Conservation (phyloP, 2,329 filamentous ascomycete genomes). For the Cordyceps militaris region DNA sequence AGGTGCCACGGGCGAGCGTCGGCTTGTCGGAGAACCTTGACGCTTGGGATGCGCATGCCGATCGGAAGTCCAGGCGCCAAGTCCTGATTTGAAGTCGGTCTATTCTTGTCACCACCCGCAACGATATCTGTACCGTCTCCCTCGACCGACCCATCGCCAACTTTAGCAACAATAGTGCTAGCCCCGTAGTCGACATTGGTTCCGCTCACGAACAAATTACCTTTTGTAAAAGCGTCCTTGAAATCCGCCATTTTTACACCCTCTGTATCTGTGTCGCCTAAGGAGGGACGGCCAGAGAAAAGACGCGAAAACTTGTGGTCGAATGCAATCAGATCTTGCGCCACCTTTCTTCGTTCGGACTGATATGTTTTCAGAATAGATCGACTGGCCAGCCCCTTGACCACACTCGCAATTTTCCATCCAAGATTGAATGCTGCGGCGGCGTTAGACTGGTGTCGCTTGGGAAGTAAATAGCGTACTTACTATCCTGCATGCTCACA, state of each 20-base stretch:
- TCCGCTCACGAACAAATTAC: conserved; percentile 53
- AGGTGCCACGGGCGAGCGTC: conserved; percentile 51
- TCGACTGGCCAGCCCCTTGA: conserved; percentile 35
- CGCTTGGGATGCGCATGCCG: conserved; percentile 52
- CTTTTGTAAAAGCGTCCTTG: conserved; percentile 52
- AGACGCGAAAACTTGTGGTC: conserved; percentile 51
- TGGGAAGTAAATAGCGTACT: background rate
- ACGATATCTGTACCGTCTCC: conserved; percentile 38
- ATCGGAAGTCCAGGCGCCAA: conserved; percentile 34
- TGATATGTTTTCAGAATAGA: conserved; percentile 44
- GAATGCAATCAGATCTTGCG: conserved; percentile 59
- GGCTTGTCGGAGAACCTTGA: conserved; percentile 53
- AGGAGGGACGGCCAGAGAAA: conserved; percentile 51
- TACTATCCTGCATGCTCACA: conserved; percentile 58
- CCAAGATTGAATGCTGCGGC: conserved; percentile 41
- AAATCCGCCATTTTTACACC: conserved; percentile 58
- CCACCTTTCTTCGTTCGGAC: conserved; percentile 49
- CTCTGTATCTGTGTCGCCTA: conserved; percentile 51
- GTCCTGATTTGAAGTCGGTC: conserved; percentile 16
- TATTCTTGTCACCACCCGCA: conserved; percentile 9
- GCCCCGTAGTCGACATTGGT: conserved; percentile 51
- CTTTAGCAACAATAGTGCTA: conserved; percentile 50
- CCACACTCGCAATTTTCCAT: conserved; percentile 46
- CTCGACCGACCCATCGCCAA: conserved; percentile 34
- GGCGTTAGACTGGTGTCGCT: conserved; percentile 17